phyloP scores from a whole-genome alignment of 352 stramenopile species.

The Globisporangium canariense region DNA sequence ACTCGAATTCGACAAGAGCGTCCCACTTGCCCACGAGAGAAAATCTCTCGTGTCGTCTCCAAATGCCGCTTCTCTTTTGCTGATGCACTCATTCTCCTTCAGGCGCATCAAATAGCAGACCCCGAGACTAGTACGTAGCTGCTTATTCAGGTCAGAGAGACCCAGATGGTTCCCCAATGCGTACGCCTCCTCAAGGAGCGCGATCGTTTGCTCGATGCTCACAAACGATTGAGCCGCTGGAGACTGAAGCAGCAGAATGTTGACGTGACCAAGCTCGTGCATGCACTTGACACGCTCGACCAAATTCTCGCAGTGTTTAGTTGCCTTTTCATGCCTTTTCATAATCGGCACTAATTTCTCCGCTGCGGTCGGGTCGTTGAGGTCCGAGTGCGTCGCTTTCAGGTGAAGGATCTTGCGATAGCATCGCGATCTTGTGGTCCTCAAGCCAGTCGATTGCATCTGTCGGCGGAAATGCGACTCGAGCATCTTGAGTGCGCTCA shows the following conservation, averaged over 20 bases:
- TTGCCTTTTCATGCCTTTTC: constrained; percentile 40
- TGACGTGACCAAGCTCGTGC: constrained; percentile 40
- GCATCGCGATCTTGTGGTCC: constrained; percentile 29
- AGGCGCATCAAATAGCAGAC: constrained; percentile 43
- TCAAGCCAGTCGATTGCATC: constrained; percentile 5
- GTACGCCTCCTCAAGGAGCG: constrained; percentile 45
- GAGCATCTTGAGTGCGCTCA: constrained; percentile 11
- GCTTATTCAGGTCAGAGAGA: constrained; percentile 42
- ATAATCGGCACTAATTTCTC: constrained; percentile 36
- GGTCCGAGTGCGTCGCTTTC: constrained; percentile 23
- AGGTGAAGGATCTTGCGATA: constrained; percentile 48
- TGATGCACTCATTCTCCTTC: constrained; percentile 14
- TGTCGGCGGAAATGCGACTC: constrained; percentile 1
- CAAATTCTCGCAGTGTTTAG: constrained; percentile 34
- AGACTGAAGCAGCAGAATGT: constrained; percentile 38
- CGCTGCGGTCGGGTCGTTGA: constrained; percentile 22
- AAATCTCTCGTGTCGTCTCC: constrained; percentile 10
- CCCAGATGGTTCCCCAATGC: constrained; percentile 35
- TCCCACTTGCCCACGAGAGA: constrained; percentile 36
- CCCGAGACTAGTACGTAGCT: constrained; percentile 40
- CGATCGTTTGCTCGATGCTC: constrained; percentile 24
- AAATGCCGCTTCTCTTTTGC: constrained; percentile 7
- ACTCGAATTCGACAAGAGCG: constrained; percentile 35
- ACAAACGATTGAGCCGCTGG: constrained; percentile 33
- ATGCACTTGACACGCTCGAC: constrained; percentile 51